Evolutionary conservation across 306 rosid species (phyloP).

Genomic region (Ziziphus jujuba): DNA sequence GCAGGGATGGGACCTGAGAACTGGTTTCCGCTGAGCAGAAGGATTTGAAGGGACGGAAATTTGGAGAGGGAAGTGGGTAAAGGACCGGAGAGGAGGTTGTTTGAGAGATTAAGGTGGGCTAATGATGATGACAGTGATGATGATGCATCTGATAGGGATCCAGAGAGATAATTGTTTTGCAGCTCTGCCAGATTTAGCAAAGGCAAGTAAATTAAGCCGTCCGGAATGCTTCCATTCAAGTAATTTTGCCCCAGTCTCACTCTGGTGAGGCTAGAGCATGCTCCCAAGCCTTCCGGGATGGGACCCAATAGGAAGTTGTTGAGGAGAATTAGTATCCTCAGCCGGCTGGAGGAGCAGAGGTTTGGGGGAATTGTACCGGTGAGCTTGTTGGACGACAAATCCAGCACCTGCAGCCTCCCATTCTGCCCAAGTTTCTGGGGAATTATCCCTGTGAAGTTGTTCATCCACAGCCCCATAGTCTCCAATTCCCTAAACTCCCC

Average conservation of each 20-base stretch:
- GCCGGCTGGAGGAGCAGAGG: slow-evolving; percentile 63
- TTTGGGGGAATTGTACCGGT: slow-evolving; percentile 72
- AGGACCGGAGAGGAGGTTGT: slow-evolving; percentile 69
- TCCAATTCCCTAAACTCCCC: slow-evolving; percentile 62
- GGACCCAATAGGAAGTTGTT: slow-evolving; percentile 82
- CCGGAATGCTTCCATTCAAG: slow-evolving; percentile 79
- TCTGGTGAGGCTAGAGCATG: slow-evolving; percentile 66
- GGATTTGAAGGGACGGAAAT: slow-evolving; percentile 65
- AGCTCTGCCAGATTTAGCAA: slow-evolving; percentile 62
- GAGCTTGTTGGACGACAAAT: slow-evolving; percentile 86
- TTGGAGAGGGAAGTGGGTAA: slow-evolving; percentile 64
- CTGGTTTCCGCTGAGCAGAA: slow-evolving; percentile 62
- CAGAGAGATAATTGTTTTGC: slow-evolving; percentile 71
- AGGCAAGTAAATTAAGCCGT: slow-evolving; percentile 79
- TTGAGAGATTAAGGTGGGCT: slow-evolving; percentile 70
- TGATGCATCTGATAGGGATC: slow-evolving; percentile 51
- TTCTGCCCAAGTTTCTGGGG: slow-evolving; percentile 69
- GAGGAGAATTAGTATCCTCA: slow-evolving; percentile 62
- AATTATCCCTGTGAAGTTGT: slow-evolving; percentile 83
- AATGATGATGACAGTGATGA: slow-evolving; percentile 50
- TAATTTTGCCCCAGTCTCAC: slow-evolving; percentile 74
- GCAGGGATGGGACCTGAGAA: slow-evolving; percentile 77
- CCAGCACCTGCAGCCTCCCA: slow-evolving; percentile 68
- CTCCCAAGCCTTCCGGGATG: slow-evolving; percentile 65
- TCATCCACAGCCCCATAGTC: slow-evolving; percentile 69